Base-by-base conservation (phyloP, 2,329 filamentous ascomycete genomes). In the Fusarium armeniacum region DNA sequence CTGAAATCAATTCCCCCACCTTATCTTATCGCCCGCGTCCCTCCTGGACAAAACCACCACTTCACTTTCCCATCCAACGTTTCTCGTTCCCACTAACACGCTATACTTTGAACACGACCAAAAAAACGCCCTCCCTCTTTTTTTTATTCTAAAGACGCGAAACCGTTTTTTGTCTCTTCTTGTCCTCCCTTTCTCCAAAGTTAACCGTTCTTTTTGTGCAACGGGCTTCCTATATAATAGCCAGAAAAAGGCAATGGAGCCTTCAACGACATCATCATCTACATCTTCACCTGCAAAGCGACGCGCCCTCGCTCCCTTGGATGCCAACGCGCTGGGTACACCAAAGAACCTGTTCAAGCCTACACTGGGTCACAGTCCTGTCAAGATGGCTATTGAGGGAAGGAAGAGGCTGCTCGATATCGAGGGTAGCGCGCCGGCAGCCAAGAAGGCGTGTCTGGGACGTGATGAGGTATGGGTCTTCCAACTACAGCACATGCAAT, bases 221-320 rank as follows among this genome's bases (percentile, higher is more conserved):
- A 33, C 46, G 20, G 40, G 3, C 16, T 45, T 35, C 50, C n/a
- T 24, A 45, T 30, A 45, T 50, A 36, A 36, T n/a, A 4, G n/a
- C 18, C 15, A 13, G 11, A 33, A 22, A 35, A 50, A 52, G 49
- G 54, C 59, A 72, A 76, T 76, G 74, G 72, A 75, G 47, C 51
- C 52, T 55, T 61, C 50, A 20, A 51, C 56, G 32, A 67, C 57
- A 51, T 67, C 64, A 57, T 65, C 62, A 38, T 49, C 61, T 47
- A 62, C 73, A 43, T 69, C 79, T 43, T 81, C 81, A 46, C 83
- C 83, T 13, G 67, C 75, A 38, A 85, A 84, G 75, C 78, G 83
- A 82, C 84, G 84, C 82, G 83, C 81, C 65, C 82, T 86, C 41
- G 83, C 80, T 53, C 76, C 81, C 24, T 78, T 84, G 52, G 79